Evolutionary conservation across 73 alveolate genomes (phyloP).

Genomic region (Symbiodinium pilosum): DNA sequence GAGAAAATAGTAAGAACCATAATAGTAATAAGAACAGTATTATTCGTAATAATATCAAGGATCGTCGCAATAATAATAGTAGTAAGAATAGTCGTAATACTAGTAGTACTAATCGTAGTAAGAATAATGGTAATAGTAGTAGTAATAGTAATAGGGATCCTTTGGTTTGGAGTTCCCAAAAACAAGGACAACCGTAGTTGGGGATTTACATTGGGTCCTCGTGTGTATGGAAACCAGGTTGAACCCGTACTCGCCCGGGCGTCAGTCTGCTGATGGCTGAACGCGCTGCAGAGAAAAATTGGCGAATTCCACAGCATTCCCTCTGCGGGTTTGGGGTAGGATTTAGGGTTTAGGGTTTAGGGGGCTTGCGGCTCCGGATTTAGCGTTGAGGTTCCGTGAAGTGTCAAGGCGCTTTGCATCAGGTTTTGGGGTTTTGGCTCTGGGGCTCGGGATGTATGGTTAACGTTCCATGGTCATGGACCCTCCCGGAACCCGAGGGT

Average conservation of each 20-base stretch:
- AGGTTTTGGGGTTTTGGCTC: background rate
- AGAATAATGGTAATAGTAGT: too few relatives aligned
- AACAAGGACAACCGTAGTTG: background rate
- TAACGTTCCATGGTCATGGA: too few relatives aligned
- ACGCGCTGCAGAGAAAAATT: background rate
- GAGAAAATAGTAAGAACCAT: too few relatives aligned
- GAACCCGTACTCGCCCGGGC: slow-evolving; percentile 63
- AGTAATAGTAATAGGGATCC: too few relatives aligned
- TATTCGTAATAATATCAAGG: too few relatives aligned
- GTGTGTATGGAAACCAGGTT: background rate
- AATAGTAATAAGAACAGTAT: too few relatives aligned
- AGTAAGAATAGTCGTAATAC: too few relatives aligned
- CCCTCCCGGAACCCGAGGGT: background rate
- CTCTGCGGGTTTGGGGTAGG: too few relatives aligned
- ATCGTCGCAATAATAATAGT: too few relatives aligned
- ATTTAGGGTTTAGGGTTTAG: too few relatives aligned
- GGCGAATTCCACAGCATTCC: too few relatives aligned
- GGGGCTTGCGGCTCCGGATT: background rate
- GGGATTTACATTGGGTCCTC: background rate
- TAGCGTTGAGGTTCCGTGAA: background rate
- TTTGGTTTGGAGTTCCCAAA: background rate
- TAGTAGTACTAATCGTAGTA: too few relatives aligned
- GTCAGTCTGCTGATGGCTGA: slow-evolving; percentile 75
- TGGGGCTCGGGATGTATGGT: background rate
- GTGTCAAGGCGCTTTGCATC: background rate